Evolutionary conservation across 1,139 yeast species (phyloP), one percentile per base, ranked within the genome.

Genomic region (Saccharomycopsis hybrid): DNA sequence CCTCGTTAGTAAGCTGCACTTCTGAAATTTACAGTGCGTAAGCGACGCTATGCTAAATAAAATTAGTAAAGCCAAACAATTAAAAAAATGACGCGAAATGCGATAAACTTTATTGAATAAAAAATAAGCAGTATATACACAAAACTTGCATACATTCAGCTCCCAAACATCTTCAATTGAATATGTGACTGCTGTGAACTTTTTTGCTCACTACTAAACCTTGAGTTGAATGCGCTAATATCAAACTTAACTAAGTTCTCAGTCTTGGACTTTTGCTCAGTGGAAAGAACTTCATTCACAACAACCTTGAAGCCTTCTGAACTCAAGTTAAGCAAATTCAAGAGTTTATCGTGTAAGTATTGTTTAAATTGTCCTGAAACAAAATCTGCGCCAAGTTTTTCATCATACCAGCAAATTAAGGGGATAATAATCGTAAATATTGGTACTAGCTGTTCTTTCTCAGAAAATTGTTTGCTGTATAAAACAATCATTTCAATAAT

Each of bases 401-500:
- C 64, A 30, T 66, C 65, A 56, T 68, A 72, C 62, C 70, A 71
- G 2, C 78, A 58, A 41, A 82, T 62, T 11, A 80, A 60, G 0
- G 85, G 85, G 5, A 82, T 60, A 13, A 76, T 60, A 18, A 82
- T 61, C 1, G 74, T 60, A 55, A 71, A 71, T 2, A 76, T 62
- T 1, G 71, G 61, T 3, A 57, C 57, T 35, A 64, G 46, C 37
- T 60, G 56, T 46, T 69, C 65, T 3, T 61, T 59, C 3, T 62
- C 65, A 3, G 67, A 63, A 25, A 70, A 60, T 29, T 69, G 59
- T 48, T 72, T 74, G 8, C 72, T 61, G 49, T 78, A 74, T 30
- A 76, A 62, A 4, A 79, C 68, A 49, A 84, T 64, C 11, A 83
- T 65, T 55, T 83, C 89, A 52, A 82, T 64, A 2, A 74, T 70